Conservation (phyloP, 2,329 filamentous ascomycete genomes). For the Pezicula radicicola region DNA sequence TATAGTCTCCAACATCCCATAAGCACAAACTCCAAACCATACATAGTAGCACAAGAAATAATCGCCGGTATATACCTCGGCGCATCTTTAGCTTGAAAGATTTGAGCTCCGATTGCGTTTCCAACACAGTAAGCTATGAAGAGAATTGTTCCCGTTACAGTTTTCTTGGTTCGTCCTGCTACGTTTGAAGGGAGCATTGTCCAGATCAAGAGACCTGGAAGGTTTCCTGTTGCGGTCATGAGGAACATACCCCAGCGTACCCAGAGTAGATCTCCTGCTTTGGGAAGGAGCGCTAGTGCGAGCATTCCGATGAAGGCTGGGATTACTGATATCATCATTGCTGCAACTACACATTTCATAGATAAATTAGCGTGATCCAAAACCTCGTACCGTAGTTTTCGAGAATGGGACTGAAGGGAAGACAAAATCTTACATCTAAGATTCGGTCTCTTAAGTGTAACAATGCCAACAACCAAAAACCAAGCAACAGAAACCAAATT, state of each 20-base stretch:
- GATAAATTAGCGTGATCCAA: conserved; percentile 22
- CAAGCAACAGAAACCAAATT: conserved; percentile 22
- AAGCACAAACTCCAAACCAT: conserved; percentile 4
- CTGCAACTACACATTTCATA: background rate
- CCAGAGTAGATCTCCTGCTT: conserved; percentile 22
- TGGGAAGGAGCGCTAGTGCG: conserved; percentile 27
- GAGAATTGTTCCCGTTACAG: conserved; percentile 42
- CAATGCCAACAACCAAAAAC: background rate
- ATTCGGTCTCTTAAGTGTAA: background rate
- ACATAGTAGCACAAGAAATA: conserved; percentile 30
- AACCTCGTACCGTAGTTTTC: too few species aligned
- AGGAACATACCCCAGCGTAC: conserved; percentile 31
- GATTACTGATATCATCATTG: background rate
- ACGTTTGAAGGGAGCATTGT: conserved; percentile 26
- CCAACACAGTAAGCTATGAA: conserved; percentile 46
- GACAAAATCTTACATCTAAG: background rate
- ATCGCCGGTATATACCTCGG: conserved; percentile 49
- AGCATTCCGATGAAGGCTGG: conserved; percentile 16
- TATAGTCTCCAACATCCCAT: background rate
- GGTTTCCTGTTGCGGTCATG: conserved; percentile 23
- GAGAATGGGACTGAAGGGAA: too few species aligned
- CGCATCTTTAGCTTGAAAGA: conserved; percentile 45
- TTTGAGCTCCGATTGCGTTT: conserved; percentile 54
- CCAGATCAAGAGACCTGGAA: conserved; percentile 30
- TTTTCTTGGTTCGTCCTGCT: conserved; percentile 44